These are phyloP conservation scores for Diversispora epigaea DNA, from an alignment of 192 early-diverging fungal genomes.

Conservation along the genomic window DNA sequence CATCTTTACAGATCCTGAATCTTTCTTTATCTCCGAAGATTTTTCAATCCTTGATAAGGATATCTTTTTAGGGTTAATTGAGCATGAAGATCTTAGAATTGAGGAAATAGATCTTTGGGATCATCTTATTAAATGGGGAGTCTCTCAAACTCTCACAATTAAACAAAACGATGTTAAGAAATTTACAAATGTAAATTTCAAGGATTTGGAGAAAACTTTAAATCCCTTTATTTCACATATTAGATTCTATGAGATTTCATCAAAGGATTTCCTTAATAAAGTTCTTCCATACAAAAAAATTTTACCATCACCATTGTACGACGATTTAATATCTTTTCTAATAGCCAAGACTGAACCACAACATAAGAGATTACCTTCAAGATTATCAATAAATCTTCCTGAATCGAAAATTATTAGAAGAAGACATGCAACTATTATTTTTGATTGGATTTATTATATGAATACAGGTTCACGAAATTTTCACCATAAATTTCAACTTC, in stretches of 20 bases:
- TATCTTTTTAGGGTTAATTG: conserved; percentile 3
- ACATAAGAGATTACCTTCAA: no score
- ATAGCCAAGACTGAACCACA: no score
- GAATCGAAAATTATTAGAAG: no score
- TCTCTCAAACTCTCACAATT: background rate
- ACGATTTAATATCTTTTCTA: background rate
- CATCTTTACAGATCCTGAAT: conserved; percentile 12
- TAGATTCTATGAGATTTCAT: conserved; percentile 8
- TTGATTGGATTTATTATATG: background rate
- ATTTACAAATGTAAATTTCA: no score
- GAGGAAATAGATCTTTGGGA: conserved; percentile 26
- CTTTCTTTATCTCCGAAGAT: conserved; percentile 1
- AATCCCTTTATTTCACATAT: background rate
- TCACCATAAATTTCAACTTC: background rate
- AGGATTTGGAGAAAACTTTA: background rate
- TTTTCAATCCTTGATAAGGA: conserved; percentile 11
- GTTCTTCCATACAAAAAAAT: background rate
- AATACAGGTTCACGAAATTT: background rate
- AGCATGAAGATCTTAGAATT: background rate
- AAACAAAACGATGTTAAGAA: background rate
- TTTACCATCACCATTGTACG: background rate
- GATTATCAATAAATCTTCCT: no score
- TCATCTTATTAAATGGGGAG: conserved; percentile 24
- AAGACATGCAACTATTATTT: background rate
- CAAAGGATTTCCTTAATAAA: background rate